These are phyloP conservation scores for Curvularia verruculosa DNA, from an alignment of 2,329 filamentous ascomycete species.

Conservation along the genomic window DNA sequence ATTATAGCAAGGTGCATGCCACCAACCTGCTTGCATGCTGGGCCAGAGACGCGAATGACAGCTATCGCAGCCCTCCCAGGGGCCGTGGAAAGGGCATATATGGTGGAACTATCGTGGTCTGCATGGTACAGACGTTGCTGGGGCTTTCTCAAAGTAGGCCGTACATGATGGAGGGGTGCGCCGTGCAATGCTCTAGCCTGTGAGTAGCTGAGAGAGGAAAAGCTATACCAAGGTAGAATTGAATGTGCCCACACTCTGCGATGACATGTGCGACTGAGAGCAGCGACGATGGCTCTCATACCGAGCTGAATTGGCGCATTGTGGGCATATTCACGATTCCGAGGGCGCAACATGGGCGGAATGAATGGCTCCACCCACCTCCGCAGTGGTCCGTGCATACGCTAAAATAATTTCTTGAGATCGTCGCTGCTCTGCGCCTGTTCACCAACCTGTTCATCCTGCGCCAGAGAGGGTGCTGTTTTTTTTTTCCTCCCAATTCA, in stretches of 20 bases:
- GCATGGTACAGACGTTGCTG: constrained; percentile 25
- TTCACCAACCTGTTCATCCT: constrained; percentile 7
- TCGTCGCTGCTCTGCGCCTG: constrained; percentile 5
- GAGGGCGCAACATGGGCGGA: background rate
- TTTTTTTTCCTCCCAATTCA: background rate
- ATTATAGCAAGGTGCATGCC: background rate
- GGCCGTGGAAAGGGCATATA: constrained; percentile 90
- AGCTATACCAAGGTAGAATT: background rate
- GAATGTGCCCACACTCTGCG: background rate
- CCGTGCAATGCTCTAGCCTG: background rate
- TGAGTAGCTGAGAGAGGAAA: background rate
- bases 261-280: constrained; percentile 16
- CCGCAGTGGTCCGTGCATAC: constrained; percentile 14
- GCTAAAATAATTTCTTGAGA: constrained; percentile 22
- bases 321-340: constrained; percentile 14
- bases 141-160: constrained; percentile 21
- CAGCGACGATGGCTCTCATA: constrained; percentile 43
- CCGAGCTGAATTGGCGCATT: constrained; percentile 34
- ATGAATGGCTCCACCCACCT: constrained; percentile 3
- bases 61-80: constrained; percentile 88
- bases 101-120: constrained; percentile 60
- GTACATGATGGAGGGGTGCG: constrained; percentile 12
- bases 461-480: background rate
- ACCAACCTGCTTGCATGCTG: constrained; percentile 69
- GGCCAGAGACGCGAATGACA: constrained; percentile 84